Evolutionary conservation across 2,329 filamentous ascomycete species (phyloP).

Genomic region (Periconia digitata): DNA sequence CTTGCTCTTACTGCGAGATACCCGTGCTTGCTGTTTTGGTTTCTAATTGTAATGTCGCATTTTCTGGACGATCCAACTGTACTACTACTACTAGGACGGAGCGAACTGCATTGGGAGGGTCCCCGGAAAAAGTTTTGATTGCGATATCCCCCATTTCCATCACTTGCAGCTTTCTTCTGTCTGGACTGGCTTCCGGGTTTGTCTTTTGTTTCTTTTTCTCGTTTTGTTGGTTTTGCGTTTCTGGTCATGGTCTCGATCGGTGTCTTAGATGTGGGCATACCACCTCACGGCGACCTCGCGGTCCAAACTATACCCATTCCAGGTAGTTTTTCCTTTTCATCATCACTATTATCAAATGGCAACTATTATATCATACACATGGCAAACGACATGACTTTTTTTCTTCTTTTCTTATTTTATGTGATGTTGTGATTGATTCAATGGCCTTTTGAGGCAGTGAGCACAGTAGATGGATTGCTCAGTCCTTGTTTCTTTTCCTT

Average conservation of each 20-base stretch:
- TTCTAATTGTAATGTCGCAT: slow-evolving; percentile 41
- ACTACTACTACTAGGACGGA: slow-evolving; percentile 40
- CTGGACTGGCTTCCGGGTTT: slow-evolving; percentile 28
- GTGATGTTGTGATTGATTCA: slow-evolving; percentile 3
- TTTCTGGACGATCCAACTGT: slow-evolving; percentile 36
- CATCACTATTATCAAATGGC: slow-evolving; percentile 24
- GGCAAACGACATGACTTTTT: too few relatives aligned
- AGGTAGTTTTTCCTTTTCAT: slow-evolving; percentile 24
- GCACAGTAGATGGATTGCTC: too few relatives aligned
- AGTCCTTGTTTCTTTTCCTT: too few relatives aligned
- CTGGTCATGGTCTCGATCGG: slow-evolving; percentile 8
- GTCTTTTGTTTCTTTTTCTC: slow-evolving; percentile 1
- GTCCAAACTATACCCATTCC: slow-evolving; percentile 34
- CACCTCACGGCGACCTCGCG: slow-evolving; percentile 24
- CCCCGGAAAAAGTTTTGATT: slow-evolving; percentile 41
- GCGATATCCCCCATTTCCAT: slow-evolving; percentile 37
- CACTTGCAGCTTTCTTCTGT: slow-evolving; percentile 17
- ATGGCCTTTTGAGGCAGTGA: too few relatives aligned
- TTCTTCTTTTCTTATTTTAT: neutral
- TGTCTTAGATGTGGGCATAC: slow-evolving; percentile 21
- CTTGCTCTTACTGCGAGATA: slow-evolving; percentile 43
- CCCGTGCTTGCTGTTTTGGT: slow-evolving; percentile 41
- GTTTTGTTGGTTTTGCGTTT: neutral
- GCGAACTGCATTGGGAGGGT: slow-evolving; percentile 39
- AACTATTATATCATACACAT: neutral